A percentile compares a stretch with the other conserved stretches of the same genome.
Evolutionary conservation across 306 rosid species (phyloP).

Genomic region (Aeschynomene evenia): DNA sequence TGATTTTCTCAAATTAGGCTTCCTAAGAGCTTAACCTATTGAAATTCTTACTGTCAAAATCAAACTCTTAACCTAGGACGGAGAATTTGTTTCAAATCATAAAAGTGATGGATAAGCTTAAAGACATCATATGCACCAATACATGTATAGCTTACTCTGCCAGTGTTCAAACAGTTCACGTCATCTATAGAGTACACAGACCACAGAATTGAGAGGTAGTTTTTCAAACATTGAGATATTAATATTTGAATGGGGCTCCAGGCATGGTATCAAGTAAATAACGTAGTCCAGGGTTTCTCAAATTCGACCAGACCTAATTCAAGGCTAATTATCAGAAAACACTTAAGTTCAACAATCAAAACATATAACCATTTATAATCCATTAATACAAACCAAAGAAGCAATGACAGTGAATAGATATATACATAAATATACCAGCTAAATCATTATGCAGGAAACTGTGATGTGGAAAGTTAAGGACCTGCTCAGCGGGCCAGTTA

Average conservation of each 20-base stretch:
- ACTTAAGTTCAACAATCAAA: not conserved
- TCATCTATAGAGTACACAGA: not conserved
- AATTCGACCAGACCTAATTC: not conserved
- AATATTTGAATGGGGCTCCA: not conserved
- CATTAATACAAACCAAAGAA: not conserved
- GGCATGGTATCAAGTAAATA: not conserved
- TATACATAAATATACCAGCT: not conserved
- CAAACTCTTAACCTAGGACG: not conserved
- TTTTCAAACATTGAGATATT: not conserved
- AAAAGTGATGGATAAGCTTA: not conserved
- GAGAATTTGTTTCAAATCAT: not conserved
- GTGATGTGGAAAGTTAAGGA: conserved; percentile 27
- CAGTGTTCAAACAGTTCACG: not conserved
- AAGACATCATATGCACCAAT: not conserved
- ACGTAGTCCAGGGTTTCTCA: not conserved
- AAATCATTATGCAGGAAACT: conserved; percentile 4
- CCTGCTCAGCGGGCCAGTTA: conserved; percentile 99
- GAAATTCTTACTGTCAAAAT: not conserved
- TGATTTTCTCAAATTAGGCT: not conserved
- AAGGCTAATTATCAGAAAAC: not conserved
- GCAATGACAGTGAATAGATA: not conserved
- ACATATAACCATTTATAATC: not conserved
- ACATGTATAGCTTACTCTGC: not conserved
- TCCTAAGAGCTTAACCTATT: no score
- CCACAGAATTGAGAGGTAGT: not conserved